A percentile compares a stretch with the other conserved stretches of the same genome.
Evolutionary conservation across 306 rosid genomes (phyloP).

Genomic region (Phaseolus lunatus): DNA sequence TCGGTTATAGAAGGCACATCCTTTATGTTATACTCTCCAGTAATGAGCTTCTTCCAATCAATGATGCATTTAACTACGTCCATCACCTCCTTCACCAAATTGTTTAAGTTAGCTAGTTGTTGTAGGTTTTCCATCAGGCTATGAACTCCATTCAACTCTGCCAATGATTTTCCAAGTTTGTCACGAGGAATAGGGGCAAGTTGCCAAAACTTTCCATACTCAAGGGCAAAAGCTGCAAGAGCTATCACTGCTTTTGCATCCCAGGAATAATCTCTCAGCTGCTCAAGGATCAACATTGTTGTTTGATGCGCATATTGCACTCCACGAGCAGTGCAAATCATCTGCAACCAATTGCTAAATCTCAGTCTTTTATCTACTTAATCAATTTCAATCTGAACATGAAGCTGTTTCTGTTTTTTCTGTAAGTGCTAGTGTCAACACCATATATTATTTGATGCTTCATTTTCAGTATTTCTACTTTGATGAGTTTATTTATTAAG

Average conservation of each 20-base stretch:
- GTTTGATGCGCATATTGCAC: constrained; percentile 44
- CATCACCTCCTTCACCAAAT: constrained; percentile 26
- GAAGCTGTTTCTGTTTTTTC: neutral
- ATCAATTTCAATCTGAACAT: neutral
- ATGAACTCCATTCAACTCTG: constrained; percentile 33
- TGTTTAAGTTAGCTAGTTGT: neutral
- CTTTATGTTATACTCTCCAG: constrained; percentile 7
- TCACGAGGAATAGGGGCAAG: constrained; percentile 32
- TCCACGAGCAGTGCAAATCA: constrained; percentile 32
- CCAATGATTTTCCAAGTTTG: constrained; percentile 44
- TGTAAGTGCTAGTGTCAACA: neutral
- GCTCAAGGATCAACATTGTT: constrained; percentile 46
- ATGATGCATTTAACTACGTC: constrained; percentile 55
- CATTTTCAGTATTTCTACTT: neutral
- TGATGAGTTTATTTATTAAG: neutral
- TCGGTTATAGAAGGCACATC: constrained; percentile 44
- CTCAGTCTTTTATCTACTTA: neutral
- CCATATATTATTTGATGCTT: neutral
- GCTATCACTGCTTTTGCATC: constrained; percentile 64
- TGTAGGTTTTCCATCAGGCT: neutral
- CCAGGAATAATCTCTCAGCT: constrained; percentile 58
- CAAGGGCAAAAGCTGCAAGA: constrained; percentile 36
- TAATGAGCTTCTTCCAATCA: constrained; percentile 49
- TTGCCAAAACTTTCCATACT: constrained; percentile 41
- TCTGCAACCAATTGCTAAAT: constrained; percentile 4